Percentiles rank a stretch among this genome's conserved stretches.
These are phyloP conservation scores for Zygoascus hellenicus DNA, from an alignment of 1,139 yeast genomes.

Conservation along the genomic window DNA sequence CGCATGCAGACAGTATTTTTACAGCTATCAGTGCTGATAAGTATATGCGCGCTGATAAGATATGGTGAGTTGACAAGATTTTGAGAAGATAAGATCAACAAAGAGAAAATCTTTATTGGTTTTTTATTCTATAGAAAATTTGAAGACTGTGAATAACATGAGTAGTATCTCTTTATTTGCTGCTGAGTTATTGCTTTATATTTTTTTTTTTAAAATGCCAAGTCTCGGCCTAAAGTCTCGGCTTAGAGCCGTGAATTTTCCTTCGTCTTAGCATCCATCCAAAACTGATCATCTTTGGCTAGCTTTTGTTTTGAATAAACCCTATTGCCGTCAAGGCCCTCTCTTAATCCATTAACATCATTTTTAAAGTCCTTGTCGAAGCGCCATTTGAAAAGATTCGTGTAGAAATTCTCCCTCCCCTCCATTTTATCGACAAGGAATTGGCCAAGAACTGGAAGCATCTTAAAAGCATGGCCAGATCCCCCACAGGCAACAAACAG, in stretches of 20 bases:
- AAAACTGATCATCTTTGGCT: conserved; percentile 6
- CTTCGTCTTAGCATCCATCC: conserved; percentile 3
- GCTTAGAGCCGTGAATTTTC: not conserved
- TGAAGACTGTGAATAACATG: too few species aligned
- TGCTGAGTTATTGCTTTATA: too few species aligned
- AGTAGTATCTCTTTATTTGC: too few species aligned
- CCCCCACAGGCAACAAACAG: conserved; percentile 44
- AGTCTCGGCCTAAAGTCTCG: too few species aligned
- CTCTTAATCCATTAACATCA: conserved; percentile 13
- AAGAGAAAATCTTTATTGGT: too few species aligned
- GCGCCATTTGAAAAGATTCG: conserved; percentile 13
- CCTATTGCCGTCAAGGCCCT: conserved; percentile 10
- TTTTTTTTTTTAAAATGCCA: too few species aligned
- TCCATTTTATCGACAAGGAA: conserved; percentile 11
- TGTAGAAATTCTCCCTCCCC: conserved; percentile 11
- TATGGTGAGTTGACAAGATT: too few species aligned
- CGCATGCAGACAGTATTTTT: too few species aligned
- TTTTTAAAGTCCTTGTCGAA: conserved; percentile 7
- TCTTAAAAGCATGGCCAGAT: conserved; percentile 35
- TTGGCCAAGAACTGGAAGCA: conserved; percentile 17
- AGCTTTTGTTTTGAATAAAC: conserved; percentile 11
- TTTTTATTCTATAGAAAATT: too few species aligned
- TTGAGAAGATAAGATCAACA: too few species aligned
- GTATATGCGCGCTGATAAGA: too few species aligned
- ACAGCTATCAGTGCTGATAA: too few species aligned